phyloP scores from a whole-genome alignment of 495 filamentous ascomycete genomes.

The Talaromyces ruber region DNA sequence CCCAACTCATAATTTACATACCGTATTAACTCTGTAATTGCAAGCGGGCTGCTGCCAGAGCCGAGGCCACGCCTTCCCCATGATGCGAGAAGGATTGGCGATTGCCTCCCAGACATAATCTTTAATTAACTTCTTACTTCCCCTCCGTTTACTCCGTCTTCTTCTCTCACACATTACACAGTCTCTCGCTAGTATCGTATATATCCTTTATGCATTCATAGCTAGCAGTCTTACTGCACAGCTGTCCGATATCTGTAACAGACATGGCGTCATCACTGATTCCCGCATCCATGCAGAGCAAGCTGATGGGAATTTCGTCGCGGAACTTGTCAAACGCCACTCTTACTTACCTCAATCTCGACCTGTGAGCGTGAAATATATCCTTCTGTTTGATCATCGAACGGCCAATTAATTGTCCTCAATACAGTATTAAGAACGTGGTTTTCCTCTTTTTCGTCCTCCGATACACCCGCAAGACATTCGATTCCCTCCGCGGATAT shows the following conservation, averaged over 20 bases:
- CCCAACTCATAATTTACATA: background rate
- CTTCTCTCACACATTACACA: background rate
- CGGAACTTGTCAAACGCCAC: conserved; percentile 41
- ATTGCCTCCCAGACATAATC: background rate
- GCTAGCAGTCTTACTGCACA: background rate
- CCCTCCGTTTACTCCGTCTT: background rate
- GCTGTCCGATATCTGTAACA: background rate
- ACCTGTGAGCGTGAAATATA: conserved; percentile 54
- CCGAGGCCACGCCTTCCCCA: background rate
- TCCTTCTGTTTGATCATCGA: background rate
- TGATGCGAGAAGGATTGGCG: background rate
- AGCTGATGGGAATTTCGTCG: background rate
- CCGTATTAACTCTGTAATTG: background rate
- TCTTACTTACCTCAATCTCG: conserved; percentile 61
- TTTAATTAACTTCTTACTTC: background rate
- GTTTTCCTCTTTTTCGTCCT: conserved; percentile 86
- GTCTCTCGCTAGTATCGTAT: background rate
- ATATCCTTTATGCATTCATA: background rate
- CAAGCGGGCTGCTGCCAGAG: background rate
- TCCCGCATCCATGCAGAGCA: conserved; percentile 4
- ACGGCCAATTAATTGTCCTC: conserved; percentile 3
- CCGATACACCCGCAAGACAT: conserved; percentile 71
- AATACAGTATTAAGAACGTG: conserved; percentile 68
- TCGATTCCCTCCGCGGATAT: conserved; percentile 79
- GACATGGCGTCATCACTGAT: conserved; percentile 7